These are phyloP conservation scores for Graphilbum ipis-grandicollis DNA, from an alignment of 2,329 filamentous ascomycete genomes.

Conservation along the genomic window DNA sequence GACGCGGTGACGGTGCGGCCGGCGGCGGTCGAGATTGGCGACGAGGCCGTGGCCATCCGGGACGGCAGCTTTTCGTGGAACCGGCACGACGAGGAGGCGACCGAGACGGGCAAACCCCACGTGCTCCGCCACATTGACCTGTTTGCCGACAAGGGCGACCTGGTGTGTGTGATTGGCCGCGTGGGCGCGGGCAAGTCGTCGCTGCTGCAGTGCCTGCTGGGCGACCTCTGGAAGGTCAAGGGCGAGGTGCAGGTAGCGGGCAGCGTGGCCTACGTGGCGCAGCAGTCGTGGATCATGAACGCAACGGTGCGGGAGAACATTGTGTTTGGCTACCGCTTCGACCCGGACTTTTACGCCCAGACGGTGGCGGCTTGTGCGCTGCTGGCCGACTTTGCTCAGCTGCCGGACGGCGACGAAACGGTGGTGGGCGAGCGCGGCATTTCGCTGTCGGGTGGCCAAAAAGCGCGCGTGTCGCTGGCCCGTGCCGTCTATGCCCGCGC, in stretches of 20 bases:
- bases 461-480: conserved; percentile 80
- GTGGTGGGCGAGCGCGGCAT: conserved; percentile 95
- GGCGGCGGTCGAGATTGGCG: conserved; percentile 56
- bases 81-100: conserved; percentile 35
- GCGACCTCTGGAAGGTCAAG: conserved; percentile 78
- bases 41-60: conserved; percentile 69
- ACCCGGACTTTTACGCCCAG: conserved; percentile 84
- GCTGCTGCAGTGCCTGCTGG: conserved; percentile 71
- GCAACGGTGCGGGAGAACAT: conserved; percentile 96
- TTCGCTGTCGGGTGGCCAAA: conserved; percentile 88
- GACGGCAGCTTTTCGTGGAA: conserved; percentile 93
- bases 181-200: conserved; percentile 96
- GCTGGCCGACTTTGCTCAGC: conserved; percentile 72
- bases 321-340: conserved; percentile 85
- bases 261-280: conserved; percentile 75
- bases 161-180: conserved; percentile 81
- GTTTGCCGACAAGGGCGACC: conserved; percentile 76
- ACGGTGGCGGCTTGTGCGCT: conserved; percentile 86
- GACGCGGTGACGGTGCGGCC: conserved; percentile 61
- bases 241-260: conserved; percentile 74
- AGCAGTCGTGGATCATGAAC: conserved; percentile 94
- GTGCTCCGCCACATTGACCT: conserved; percentile 75
- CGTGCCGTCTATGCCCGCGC: conserved; percentile 90
- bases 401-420: conserved; percentile 92
- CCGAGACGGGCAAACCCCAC: no score